These are phyloP conservation scores for Penicillium malachiteum DNA, from an alignment of 495 filamentous ascomycete genomes.

Conservation along the genomic window DNA sequence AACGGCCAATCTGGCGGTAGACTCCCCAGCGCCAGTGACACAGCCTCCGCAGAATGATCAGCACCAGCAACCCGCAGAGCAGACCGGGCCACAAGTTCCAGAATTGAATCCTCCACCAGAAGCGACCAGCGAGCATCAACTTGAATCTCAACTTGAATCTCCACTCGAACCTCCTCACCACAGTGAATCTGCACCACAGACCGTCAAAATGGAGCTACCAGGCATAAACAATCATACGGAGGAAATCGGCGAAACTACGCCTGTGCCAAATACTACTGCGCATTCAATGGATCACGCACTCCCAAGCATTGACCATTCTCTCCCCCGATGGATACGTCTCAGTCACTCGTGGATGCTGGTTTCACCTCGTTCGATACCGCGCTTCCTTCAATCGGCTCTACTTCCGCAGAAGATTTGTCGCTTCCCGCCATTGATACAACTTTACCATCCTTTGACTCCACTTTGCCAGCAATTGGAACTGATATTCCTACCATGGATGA, in stretches of 20 bases:
- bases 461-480: slow-evolving; percentile 38
- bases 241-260: slow-evolving; percentile 6
- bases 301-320: slow-evolving; percentile 6
- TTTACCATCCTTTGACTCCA: slow-evolving; percentile 33
- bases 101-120: neutral
- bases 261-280: slow-evolving; percentile 8
- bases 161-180: neutral
- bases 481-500: slow-evolving; percentile 33
- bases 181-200: slow-evolving; percentile 1
- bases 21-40: slow-evolving; percentile 21
- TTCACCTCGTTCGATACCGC: slow-evolving; percentile 37
- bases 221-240: slow-evolving; percentile 1
- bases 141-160: neutral
- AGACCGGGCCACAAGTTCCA: neutral
- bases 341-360: slow-evolving; percentile 25
- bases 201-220: slow-evolving; percentile 2
- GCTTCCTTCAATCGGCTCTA: slow-evolving; percentile 29
- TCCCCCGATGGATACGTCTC: slow-evolving; percentile 19
- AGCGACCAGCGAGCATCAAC: neutral
- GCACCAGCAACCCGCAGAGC: slow-evolving; percentile 5
- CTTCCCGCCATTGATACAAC: slow-evolving; percentile 42
- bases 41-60: slow-evolving; percentile 11
- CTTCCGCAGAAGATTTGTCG: slow-evolving; percentile 28
- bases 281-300: slow-evolving; percentile 14
- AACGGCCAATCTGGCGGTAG: slow-evolving; percentile 22